A percentile compares a stretch with the other conserved stretches of the same genome.
phyloP scores from a whole-genome alignment of 1,284 basidiomycete species.

The Tilletia indica region DNA sequence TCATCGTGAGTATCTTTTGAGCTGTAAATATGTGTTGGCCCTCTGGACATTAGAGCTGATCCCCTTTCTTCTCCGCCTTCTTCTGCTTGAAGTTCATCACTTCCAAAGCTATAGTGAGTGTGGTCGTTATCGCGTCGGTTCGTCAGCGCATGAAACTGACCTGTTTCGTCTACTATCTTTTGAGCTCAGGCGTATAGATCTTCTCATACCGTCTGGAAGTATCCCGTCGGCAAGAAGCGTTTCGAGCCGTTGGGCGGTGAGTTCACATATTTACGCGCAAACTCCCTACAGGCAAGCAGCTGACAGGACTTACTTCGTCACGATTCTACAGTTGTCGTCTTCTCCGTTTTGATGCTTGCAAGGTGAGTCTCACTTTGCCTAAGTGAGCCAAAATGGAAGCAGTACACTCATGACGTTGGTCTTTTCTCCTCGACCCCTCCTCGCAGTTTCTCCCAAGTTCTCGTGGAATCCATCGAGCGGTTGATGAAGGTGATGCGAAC shows the following conservation, averaged over 20 bases:
- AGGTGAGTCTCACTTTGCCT: slow-evolving; percentile 34
- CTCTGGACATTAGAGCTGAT: not conserved
- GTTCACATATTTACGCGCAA: not conserved
- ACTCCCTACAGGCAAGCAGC: not conserved
- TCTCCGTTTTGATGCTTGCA: slow-evolving; percentile 64
- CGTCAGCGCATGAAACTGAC: not conserved
- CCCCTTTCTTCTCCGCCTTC: not conserved
- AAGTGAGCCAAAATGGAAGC: too few relatives aligned
- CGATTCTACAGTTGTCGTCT: slow-evolving; percentile 55
- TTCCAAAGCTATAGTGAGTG: slow-evolving; percentile 38
- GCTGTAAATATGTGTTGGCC: not conserved
- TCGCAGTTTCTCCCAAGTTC: slow-evolving; percentile 41
- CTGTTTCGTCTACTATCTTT: too few relatives aligned
- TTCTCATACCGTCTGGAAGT: slow-evolving; percentile 54
- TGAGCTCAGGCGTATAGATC: slow-evolving; percentile 32
- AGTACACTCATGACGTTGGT: too few relatives aligned
- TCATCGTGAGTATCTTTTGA: slow-evolving; percentile 32
- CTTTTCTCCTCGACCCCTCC: too few relatives aligned
- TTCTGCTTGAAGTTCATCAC: slow-evolving; percentile 33
- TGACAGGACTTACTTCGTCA: too few relatives aligned
- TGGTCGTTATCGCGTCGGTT: too few relatives aligned
- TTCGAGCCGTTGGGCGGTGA: slow-evolving; percentile 59
- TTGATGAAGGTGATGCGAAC: slow-evolving; percentile 48
- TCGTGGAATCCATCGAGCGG: slow-evolving; percentile 47
- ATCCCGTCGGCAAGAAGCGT: slow-evolving; percentile 61